phyloP scores from a whole-genome alignment of 768 basidiomycete genomes.

The Sporobolomyces phaffii region DNA sequence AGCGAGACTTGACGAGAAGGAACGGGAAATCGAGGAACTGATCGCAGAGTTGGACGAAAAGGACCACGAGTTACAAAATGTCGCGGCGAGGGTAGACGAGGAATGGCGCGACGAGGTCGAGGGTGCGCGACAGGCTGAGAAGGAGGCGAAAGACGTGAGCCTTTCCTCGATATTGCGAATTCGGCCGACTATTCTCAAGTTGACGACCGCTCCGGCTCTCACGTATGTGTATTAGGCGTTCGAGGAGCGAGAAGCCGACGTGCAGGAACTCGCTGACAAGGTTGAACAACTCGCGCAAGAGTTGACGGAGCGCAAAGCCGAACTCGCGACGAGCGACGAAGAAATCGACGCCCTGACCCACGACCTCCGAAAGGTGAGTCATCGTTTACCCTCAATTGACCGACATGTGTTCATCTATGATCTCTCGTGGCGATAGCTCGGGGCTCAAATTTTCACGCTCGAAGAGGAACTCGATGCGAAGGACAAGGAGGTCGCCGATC shows the following conservation, averaged over 20 bases:
- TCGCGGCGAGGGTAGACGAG: slow-evolving; percentile 51
- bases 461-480: slow-evolving; percentile 74
- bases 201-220: no score
- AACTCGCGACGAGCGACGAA: slow-evolving; percentile 62
- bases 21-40: slow-evolving; percentile 78
- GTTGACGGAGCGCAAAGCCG: slow-evolving; percentile 69
- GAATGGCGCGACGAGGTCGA: slow-evolving; percentile 78
- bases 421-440: slow-evolving; percentile 45
- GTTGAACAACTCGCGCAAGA: slow-evolving; percentile 48
- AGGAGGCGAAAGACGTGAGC: slow-evolving; percentile 65
- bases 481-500: slow-evolving; percentile 44
- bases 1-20: slow-evolving; percentile 65
- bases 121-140: slow-evolving; percentile 55
- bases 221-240: slow-evolving; percentile 28
- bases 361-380: slow-evolving; percentile 40
- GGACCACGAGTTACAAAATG: slow-evolving; percentile 40
- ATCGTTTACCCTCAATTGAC: not conserved
- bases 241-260: slow-evolving; percentile 37
- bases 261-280: slow-evolving; percentile 30
- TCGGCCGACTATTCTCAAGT: no score
- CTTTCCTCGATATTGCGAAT: no score
- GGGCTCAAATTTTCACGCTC: slow-evolving; percentile 68
- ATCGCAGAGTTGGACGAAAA: slow-evolving; percentile 64
- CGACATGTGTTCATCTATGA: no score
- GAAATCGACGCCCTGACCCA: slow-evolving; percentile 40